Percentiles rank a stretch among this genome's conserved stretches.
phyloP scores from a whole-genome alignment of 2,329 filamentous ascomycete species.

The Trichoderma arundinaceum region DNA sequence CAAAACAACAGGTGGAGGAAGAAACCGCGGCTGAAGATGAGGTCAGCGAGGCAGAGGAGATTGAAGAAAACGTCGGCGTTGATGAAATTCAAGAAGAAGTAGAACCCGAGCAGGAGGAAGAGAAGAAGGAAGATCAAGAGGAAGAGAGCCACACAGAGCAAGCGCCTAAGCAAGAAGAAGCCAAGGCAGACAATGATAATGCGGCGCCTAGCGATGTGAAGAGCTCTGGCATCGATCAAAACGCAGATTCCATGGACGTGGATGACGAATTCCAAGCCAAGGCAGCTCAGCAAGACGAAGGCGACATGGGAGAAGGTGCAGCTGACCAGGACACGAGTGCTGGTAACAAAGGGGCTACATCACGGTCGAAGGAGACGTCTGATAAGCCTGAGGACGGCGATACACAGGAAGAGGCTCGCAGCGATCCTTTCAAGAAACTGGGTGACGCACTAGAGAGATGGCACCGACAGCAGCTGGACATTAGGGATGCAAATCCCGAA shows the following conservation, averaged over 20 bases:
- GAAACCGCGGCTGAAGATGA: conserved; percentile 55
- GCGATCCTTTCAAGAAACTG: conserved; percentile 88
- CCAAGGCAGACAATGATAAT: conserved; percentile 64
- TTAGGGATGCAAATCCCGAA: conserved; percentile 63
- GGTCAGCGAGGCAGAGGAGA: conserved; percentile 62
- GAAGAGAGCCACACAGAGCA: conserved; percentile 55
- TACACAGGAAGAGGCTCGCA: conserved; percentile 51
- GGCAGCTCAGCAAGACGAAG: conserved; percentile 68
- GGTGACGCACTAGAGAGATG: conserved; percentile 91
- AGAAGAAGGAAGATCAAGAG: conserved; percentile 57
- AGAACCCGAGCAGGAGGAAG: conserved; percentile 52
- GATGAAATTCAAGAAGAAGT: conserved; percentile 56
- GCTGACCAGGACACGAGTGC: conserved; percentile 67
- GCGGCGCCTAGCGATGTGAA: conserved; percentile 67
- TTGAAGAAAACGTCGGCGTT: conserved; percentile 50
- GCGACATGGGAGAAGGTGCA: conserved; percentile 67
- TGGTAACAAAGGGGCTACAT: conserved; percentile 65
- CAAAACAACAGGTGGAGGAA: conserved; percentile 47
- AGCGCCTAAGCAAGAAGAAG: conserved; percentile 52
- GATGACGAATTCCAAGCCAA: conserved; percentile 66
- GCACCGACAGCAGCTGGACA: conserved; percentile 87
- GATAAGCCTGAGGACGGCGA: conserved; percentile 55
- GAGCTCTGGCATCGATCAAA: conserved; percentile 68
- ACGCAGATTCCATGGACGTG: conserved; percentile 66
- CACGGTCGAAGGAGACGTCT: conserved; percentile 55